These are phyloP conservation scores for Nemania diffusa DNA, from an alignment of 2,329 filamentous ascomycete species.

Conservation along the genomic window DNA sequence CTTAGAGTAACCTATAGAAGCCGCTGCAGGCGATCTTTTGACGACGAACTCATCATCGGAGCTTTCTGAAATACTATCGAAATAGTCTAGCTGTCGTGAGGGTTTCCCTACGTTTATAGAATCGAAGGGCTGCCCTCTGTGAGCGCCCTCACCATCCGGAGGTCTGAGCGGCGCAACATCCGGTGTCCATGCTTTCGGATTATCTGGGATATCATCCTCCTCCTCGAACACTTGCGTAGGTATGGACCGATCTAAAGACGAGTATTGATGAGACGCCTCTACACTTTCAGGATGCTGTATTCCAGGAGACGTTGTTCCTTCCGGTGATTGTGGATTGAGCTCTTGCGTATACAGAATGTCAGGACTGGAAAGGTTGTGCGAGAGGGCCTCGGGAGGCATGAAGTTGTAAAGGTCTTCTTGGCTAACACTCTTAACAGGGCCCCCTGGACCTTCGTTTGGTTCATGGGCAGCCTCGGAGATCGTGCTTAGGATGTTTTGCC, in stretches of 20 bases:
- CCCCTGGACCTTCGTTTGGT: neutral
- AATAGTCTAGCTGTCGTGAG: neutral
- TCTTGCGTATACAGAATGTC: neutral
- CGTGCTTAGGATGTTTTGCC: neutral
- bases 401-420: neutral
- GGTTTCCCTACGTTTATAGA: neutral
- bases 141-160: neutral
- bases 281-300: neutral
- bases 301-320: neutral
- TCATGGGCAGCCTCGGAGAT: conserved; percentile 8
- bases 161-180: neutral
- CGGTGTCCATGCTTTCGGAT: neutral
- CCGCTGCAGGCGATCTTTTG: neutral
- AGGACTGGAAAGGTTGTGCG: neutral
- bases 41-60: conserved; percentile 24
- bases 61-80: conserved; percentile 23
- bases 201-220: neutral
- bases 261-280: neutral
- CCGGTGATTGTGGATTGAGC: neutral
- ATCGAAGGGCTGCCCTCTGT: neutral
- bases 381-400: neutral
- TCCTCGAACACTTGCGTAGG: neutral
- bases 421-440: neutral
- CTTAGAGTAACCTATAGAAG: neutral
- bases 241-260: neutral